Evolutionary conservation across 208 protist genomes (phyloP).

Genomic region (Acanthamoeba lenticulata): DNA sequence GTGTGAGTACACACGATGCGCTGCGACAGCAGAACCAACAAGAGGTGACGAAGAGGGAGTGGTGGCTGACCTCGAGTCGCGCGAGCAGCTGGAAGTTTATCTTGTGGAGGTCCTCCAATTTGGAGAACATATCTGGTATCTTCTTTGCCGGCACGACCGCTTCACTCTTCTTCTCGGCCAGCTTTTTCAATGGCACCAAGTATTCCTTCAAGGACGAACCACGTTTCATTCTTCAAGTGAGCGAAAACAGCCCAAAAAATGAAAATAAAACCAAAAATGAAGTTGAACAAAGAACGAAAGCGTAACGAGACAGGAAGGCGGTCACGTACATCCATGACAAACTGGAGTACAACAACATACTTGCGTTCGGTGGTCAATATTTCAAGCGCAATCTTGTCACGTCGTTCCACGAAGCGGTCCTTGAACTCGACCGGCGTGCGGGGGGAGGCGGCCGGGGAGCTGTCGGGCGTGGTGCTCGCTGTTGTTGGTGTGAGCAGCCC

Average conservation of each 20-base stretch:
- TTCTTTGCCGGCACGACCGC: not conserved
- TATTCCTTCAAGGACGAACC: not conserved
- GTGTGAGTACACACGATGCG: not conserved
- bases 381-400: conserved; percentile 4
- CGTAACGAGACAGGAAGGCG: not conserved
- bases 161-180: not conserved
- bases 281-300: not conserved
- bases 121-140: conserved; percentile 8
- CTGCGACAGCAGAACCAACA: not conserved
- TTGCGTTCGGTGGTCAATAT: conserved; percentile 14
- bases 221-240: not conserved
- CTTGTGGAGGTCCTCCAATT: not conserved
- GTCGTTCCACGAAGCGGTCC: not conserved
- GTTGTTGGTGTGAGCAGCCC: no score
- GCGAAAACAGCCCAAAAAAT: not conserved
- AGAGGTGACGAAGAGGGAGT: not conserved
- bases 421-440: not conserved
- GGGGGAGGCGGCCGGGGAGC: not conserved
- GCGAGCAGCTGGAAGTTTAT: not conserved
- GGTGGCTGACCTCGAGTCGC: not conserved
- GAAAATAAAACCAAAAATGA: not conserved
- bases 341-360: not conserved
- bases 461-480: not conserved
- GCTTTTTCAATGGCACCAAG: not conserved
- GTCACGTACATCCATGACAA: not conserved